phyloP scores from a whole-genome alignment of 805 yeast genomes.

The Barnettozyma californica region DNA sequence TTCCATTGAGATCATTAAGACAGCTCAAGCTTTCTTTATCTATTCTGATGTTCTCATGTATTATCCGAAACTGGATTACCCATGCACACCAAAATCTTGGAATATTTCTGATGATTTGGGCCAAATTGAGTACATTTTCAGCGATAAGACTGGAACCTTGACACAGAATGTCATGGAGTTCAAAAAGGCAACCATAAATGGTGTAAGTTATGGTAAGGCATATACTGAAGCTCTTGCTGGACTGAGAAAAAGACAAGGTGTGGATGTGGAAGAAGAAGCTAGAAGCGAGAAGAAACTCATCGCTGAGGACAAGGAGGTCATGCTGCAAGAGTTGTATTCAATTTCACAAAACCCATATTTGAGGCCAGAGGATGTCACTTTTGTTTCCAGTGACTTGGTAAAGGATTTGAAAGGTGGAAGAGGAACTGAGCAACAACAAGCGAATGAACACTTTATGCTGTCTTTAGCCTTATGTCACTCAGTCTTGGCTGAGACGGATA shows the following conservation, averaged over 20 bases:
- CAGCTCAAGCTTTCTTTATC: slow-evolving; percentile 77
- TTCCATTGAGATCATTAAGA: slow-evolving; percentile 75
- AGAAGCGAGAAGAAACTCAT: slow-evolving; percentile 48
- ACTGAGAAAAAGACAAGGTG: slow-evolving; percentile 69
- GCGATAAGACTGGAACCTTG: slow-evolving; percentile 81
- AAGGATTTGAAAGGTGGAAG: slow-evolving; percentile 50
- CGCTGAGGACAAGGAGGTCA: slow-evolving; percentile 49
- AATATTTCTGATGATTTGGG: slow-evolving; percentile 82
- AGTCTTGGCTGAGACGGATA: slow-evolving; percentile 64
- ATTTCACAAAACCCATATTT: slow-evolving; percentile 35
- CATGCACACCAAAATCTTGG: slow-evolving; percentile 84
- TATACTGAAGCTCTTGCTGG: slow-evolving; percentile 84
- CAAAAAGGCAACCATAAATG: slow-evolving; percentile 73
- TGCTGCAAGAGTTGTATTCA: slow-evolving; percentile 43
- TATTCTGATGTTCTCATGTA: slow-evolving; percentile 72
- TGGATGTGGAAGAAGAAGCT: slow-evolving; percentile 63
- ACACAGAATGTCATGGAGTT: slow-evolving; percentile 86
- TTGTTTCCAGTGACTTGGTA: slow-evolving; percentile 61
- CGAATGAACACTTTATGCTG: slow-evolving; percentile 71
- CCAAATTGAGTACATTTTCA: slow-evolving; percentile 77
- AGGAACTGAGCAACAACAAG: slow-evolving; percentile 48
- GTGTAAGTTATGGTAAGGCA: slow-evolving; percentile 68
- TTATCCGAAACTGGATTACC: slow-evolving; percentile 63
- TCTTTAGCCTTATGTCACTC: slow-evolving; percentile 76
- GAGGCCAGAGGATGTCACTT: slow-evolving; percentile 60